Base-by-base conservation (phyloP, 371 early-diverging fungal genomes). In the Mortierella sp. region DNA sequence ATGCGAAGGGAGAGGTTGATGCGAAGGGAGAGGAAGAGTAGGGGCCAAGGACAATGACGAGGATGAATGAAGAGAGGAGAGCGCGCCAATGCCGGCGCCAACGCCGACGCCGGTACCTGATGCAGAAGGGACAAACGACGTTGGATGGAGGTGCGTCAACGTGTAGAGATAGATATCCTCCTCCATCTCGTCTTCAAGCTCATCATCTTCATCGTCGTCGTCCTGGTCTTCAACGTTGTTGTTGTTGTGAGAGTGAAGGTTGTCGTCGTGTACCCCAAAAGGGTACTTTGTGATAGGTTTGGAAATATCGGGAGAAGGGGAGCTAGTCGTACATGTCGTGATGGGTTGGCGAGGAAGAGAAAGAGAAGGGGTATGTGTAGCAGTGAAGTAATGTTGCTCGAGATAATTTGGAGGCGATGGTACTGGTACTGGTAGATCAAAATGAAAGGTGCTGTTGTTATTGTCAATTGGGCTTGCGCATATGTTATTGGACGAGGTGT, bases 121-220 rank as follows among this genome's bases (percentile, higher is more conserved):
- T 38, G 42, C 50, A 16, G 68, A 38, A 10, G 68, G 68, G 34
- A 68, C 42, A 68, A 68, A 68, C 3, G 24, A 38, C 9, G 68
- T 68, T 34, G 68, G 42, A 24, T 38, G 68, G 24, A 68, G 42
- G 68, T 68, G 42, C 38, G 68, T 68, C 24, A 68, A 24, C 24
- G 68, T 68, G 42, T 68, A 68, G 21, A 68, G 68, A 38, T 68
- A 68, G 11, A 68, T 68, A 68, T 68, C 68, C 24, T 68, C 68
- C 24, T 21, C 68, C 68, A 68, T 9, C 44, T 38, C 68, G 42
- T 24, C 44, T 11, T 68, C 63, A 19, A 31, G 10, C 1, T 60
- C 42, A 21, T 68, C 68, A 11, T 68, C 68, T 19, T 70, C 47
- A 47, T 55, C 38, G 38, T 26, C 34, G 10, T n/a, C 48, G 13